Evolutionary conservation across 228 moss, liverwort and hornwort species (phyloP).

Genomic region (Sphagnum magellanicum): DNA sequence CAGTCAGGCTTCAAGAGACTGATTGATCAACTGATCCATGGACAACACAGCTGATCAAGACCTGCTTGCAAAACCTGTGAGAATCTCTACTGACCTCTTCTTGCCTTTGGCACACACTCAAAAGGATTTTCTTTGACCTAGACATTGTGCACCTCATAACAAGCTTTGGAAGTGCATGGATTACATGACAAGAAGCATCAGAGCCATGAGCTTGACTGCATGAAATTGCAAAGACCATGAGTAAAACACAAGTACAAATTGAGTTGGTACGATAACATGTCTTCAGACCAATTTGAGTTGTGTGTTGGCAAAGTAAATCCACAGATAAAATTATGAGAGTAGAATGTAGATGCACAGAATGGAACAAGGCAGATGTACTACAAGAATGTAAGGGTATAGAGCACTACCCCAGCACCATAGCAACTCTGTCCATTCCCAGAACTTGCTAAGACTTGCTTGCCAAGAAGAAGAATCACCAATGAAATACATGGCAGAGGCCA

Average conservation of each 20-base stretch:
- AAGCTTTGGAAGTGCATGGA: too few relatives aligned
- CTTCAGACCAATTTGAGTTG: not conserved
- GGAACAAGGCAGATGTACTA: slow-evolving; percentile 73
- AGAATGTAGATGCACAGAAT: slow-evolving; percentile 58
- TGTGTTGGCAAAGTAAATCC: not conserved
- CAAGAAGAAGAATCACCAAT: slow-evolving; percentile 21
- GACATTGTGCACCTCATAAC: too few relatives aligned
- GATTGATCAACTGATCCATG: too few relatives aligned
- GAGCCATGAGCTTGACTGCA: too few relatives aligned
- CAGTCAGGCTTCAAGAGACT: too few relatives aligned
- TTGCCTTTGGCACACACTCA: too few relatives aligned
- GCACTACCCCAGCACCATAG: slow-evolving; percentile 74
- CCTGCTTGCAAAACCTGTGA: too few relatives aligned
- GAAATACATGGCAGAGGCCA: slow-evolving; percentile 24
- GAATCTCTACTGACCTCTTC: too few relatives aligned
- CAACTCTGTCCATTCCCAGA: slow-evolving; percentile 69
- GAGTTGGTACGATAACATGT: slow-evolving; percentile 26
- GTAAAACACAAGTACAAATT: not conserved
- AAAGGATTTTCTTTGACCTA: too few relatives aligned
- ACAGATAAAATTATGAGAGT: slow-evolving; percentile 18
- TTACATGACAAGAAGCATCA: too few relatives aligned
- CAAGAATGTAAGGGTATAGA: slow-evolving; percentile 55
- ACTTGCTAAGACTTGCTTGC: slow-evolving; percentile 29
- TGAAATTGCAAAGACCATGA: too few relatives aligned
- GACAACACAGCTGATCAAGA: too few relatives aligned